Evolutionary conservation across 2,329 filamentous ascomycete genomes (phyloP), one percentile per base, ranked within the genome.

Genomic region (Hortaea sp.): DNA sequence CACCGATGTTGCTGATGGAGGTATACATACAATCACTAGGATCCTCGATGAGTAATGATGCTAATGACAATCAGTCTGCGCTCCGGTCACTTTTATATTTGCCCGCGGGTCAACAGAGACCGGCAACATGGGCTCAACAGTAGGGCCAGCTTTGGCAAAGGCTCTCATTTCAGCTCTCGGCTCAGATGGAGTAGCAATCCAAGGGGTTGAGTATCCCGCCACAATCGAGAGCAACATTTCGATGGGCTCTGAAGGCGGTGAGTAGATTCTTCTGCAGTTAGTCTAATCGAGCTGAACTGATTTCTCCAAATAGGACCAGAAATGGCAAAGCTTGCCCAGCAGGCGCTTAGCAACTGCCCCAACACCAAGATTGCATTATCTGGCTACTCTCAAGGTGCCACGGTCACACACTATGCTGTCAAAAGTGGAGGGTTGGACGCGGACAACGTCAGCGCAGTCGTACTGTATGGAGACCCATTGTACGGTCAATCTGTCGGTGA

Each of bases 51-150:
- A 20, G 20, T 4, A 20, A 20, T 20, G 20, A 20, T 20, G 20
- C 40, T 42, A 28, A 42, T 27, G 27, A 41, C 12, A 43, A 30
- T 37, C 32, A 29, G 43, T 49, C 40, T 74, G 71, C 60, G 69
- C 68, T 31, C 56, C 64, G 30, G 66, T 75, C 50, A 78, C 74
- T 6, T 60, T 79, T 43, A 71, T 79, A 53, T 79, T 75, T 53
- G 76, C 76, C n/a, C 70, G 76, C 12, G 76, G 76, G 6, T 77
- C 75, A 4, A 70, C 68, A 5, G 74, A 78, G 59, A 32, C 51
- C 1, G 74, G 74, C 37, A 78, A 76, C 53, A 71, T 79, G 42
- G 76, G 76, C 20, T 57, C 55, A 27, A 49, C 70, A 5, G 66
- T 70, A 1, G 76, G 76, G 1, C 75, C 75, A 2, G 69, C 72